Percentiles rank a stretch among this genome's conserved stretches.
Conservation (phyloP, 1,284 basidiomycete species). For the Ustilago hordei region DNA sequence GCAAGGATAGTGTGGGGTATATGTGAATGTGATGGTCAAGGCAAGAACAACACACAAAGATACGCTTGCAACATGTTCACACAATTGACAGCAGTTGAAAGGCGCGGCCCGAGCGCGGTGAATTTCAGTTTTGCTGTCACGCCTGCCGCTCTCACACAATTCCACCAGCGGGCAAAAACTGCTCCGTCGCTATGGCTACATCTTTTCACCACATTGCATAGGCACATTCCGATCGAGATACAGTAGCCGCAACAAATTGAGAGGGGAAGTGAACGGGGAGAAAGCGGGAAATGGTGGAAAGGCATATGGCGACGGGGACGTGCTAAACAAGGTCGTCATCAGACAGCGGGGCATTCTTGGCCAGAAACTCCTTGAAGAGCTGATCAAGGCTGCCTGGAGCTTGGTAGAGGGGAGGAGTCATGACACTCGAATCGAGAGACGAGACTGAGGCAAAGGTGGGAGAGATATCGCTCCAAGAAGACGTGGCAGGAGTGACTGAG, state of each 20-base stretch:
- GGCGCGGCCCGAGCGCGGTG: conserved; percentile 1
- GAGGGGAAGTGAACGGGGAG: not conserved
- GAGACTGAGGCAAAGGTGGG: not conserved
- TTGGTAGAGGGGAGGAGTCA: not conserved
- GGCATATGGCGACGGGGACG: not conserved
- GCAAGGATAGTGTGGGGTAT: not conserved
- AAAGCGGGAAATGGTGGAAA: not conserved
- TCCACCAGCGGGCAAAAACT: not conserved
- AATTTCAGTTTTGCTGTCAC: not conserved
- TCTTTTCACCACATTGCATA: not conserved
- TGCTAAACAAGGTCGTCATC: not conserved
- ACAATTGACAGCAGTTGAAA: not conserved
- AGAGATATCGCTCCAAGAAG: conserved; percentile 2
- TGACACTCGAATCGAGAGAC: not conserved
- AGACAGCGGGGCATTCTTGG: conserved; percentile 8
- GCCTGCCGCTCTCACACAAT: conserved; percentile 1
- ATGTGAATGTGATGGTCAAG: not conserved
- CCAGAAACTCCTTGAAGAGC: conserved; percentile 21
- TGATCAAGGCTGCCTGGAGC: not conserved
- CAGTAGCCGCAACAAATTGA: not conserved
- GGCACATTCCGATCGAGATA: not conserved
- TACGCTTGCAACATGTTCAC: not conserved
- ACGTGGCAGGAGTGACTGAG: not conserved
- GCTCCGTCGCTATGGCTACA: not conserved
- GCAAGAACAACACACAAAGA: not conserved